Base-by-base conservation (phyloP, 192 early-diverging fungal genomes). In the Gorgonomyces haynaldii region DNA sequence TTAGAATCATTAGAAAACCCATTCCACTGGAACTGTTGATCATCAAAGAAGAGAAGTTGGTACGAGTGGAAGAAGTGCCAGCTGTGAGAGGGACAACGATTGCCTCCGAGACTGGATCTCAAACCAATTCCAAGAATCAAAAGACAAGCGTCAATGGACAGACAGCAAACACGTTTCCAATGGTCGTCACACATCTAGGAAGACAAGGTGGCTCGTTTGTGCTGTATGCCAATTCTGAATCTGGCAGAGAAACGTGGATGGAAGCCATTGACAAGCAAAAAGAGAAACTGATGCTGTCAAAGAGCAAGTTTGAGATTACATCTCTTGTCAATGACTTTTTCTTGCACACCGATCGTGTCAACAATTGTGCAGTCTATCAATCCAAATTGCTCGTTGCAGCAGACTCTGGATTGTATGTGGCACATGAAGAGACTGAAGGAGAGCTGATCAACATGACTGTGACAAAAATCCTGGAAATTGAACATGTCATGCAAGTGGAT, bases 401-500 rank as follows among this genome's bases (percentile, higher is more conserved):
- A 1, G 90, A 96, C 52, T 62, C 72, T 17, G 92, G 92, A 3
- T 62, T 96, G 13, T 96, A 79, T 50, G 64, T 86, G 1, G 82
- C 79, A 2, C 70, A 81, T n/a, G 58, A 68, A 15, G 70, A 70
- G 47, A 15, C 23, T 10, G 23, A 21, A 2, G 42, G 22, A 12
- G 5, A 28, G 17, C 23, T 15, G 25, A 17, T 28, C 16, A 23
- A n/a, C n/a, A n/a, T 32, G 24, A 37, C 28, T 30, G 70, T 73
- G 45, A 36, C 38, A 1, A 35, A 58, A 29, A 52, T 81, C 25
- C 54, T 92, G 12, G 59, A 69, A 19, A 40, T 88, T 34, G 88
- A 89, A 42, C 81, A 79, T 54, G 81, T 92, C 34, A 71, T 64
- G 21, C 91, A 97, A 63, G 75, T 97, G 31, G 90, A 91, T 56